Conservation (phyloP, 305 asterid genomes). For the Solanum hybrid region DNA sequence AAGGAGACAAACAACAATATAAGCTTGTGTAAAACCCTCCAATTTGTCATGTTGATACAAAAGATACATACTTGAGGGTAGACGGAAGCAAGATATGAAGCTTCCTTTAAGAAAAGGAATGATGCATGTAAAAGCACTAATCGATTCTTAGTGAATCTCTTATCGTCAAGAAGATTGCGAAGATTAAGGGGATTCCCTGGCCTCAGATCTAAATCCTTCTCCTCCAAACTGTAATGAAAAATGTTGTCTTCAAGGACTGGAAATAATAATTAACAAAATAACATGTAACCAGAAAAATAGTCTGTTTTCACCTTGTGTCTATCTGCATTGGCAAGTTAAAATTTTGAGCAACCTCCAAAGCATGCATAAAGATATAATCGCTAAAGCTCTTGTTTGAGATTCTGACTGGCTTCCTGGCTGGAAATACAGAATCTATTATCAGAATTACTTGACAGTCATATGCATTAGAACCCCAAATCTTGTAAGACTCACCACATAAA, state of each 20-base stretch:
- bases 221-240: slow-evolving; percentile 50
- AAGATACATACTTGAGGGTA: no score
- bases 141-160: slow-evolving; percentile 15
- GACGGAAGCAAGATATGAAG: no score
- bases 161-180: slow-evolving; percentile 34
- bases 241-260: background rate
- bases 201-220: slow-evolving; percentile 80
- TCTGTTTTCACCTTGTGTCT: slow-evolving; percentile 58
- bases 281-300: background rate
- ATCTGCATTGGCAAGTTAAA: slow-evolving; percentile 78
- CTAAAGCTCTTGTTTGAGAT: slow-evolving; percentile 55
- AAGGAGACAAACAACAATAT: background rate
- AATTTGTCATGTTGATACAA: no score
- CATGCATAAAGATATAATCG: slow-evolving; percentile 55
- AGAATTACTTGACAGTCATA: slow-evolving; percentile 7
- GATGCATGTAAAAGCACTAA: no score
- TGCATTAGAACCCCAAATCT: background rate
- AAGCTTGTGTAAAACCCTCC: no score
- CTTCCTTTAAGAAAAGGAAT: no score
- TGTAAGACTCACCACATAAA: slow-evolving; percentile 36
- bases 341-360: slow-evolving; percentile 67
- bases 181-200: slow-evolving; percentile 56
- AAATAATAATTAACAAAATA: background rate
- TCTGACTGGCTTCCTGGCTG: slow-evolving; percentile 53
- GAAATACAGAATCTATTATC: slow-evolving; percentile 15